Percentiles rank a stretch among this genome's conserved stretches.
These are phyloP conservation scores for Sporothrix curviconia DNA, from an alignment of 2,329 filamentous ascomycete genomes.

Conservation along the genomic window DNA sequence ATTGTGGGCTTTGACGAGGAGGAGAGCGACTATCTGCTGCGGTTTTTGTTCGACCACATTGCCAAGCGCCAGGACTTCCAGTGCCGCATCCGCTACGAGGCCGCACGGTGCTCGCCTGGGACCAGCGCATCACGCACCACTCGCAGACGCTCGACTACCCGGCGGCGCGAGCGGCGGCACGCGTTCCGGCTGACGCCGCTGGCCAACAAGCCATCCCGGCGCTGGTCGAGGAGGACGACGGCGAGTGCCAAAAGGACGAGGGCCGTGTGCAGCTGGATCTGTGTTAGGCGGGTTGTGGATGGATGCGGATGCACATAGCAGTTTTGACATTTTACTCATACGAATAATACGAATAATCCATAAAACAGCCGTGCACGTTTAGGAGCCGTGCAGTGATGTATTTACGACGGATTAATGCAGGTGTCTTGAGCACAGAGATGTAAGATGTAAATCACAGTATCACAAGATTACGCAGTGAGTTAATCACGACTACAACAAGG, in stretches of 20 bases:
- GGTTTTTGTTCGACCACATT: conserved; percentile 6
- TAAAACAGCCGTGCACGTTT: too few relatives aligned
- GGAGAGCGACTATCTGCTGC: conserved; percentile 54
- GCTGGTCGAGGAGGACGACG: conserved; percentile 3
- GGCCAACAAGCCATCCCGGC: conserved; percentile 9
- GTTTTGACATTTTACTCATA: too few relatives aligned
- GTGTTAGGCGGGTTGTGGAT: too few relatives aligned
- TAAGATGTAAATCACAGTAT: too few relatives aligned
- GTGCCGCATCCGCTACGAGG: conserved; percentile 9
- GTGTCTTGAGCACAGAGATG: too few relatives aligned
- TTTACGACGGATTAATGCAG: too few relatives aligned
- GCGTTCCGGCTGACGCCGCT: conserved; percentile 8
- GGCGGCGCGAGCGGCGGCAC: conserved; percentile 9
- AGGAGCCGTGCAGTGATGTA: too few relatives aligned
- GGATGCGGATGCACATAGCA: too few relatives aligned
- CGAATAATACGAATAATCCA: too few relatives aligned
- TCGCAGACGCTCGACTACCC: conserved; percentile 9
- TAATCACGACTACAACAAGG: too few relatives aligned
- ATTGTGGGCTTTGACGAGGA: conserved; percentile 82
- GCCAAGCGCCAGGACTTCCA: conserved; percentile 12
- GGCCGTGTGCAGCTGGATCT: not conserved
- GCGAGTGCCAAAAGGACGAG: not conserved
- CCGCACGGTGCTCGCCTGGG: conserved; percentile 4
- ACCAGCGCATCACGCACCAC: conserved; percentile 10
- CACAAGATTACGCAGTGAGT: too few relatives aligned